Conservation (phyloP, 257 asterid species). For the Paraleonurus japonicus region DNA sequence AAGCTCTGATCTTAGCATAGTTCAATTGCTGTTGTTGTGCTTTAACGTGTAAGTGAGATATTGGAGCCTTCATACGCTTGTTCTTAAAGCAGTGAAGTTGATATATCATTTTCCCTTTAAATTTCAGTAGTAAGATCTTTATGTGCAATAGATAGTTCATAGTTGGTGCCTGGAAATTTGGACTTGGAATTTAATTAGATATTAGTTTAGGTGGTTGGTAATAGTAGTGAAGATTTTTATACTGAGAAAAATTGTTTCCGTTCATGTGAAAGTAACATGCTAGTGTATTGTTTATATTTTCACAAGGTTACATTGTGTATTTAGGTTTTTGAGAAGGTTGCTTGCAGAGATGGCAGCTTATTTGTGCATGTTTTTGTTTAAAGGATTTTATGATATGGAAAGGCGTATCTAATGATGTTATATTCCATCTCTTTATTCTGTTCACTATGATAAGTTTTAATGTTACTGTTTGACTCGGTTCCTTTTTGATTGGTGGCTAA, state of each 20-base stretch:
- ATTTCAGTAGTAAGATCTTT: not conserved
- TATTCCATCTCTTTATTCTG: not conserved
- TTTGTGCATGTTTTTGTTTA: not conserved
- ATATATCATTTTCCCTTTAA: not conserved
- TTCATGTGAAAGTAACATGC: not conserved
- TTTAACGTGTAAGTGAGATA: slow-evolving; percentile 6
- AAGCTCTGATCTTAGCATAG: not conserved
- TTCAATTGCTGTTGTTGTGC: not conserved
- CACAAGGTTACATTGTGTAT: not conserved
- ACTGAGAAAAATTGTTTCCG: not conserved
- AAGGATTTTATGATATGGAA: not conserved
- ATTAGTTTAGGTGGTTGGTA: not conserved
- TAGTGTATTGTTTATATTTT: not conserved
- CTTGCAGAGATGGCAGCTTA: not conserved
- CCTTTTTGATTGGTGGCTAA: not conserved
- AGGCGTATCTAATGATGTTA: not conserved
- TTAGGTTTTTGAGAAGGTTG: not conserved
- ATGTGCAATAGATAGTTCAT: not conserved
- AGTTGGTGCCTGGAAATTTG: not conserved
- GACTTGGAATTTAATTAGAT: not conserved
- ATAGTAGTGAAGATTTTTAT: not conserved
- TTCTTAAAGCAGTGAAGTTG: slow-evolving; percentile 13
- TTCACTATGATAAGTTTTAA: not conserved
- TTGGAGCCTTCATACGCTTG: not conserved
- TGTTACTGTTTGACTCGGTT: not conserved